phyloP scores from a whole-genome alignment of 176 grass and related monocot genomes.

The Rhipidocladum racemiflorum region DNA sequence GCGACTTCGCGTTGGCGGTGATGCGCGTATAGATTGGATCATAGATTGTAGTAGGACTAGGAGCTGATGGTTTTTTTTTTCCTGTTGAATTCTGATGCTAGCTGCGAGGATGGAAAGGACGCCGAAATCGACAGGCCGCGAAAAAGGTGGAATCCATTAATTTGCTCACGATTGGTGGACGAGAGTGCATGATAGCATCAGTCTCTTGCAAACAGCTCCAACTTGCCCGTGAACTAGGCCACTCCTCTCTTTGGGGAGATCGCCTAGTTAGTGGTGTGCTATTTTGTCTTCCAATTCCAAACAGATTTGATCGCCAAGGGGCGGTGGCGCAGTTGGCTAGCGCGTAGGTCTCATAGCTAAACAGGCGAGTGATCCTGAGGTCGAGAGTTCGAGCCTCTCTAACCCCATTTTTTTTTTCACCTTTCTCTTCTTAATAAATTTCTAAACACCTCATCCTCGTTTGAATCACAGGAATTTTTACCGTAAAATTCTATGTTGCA shows the following conservation, averaged over 20 bases:
- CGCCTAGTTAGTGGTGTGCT: no score
- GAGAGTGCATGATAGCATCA: no score
- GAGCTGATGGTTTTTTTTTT: neutral
- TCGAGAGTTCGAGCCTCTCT: slow-evolving; percentile 89
- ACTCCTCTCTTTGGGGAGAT: neutral
- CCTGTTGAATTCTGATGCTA: neutral
- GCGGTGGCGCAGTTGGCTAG: slow-evolving; percentile 95
- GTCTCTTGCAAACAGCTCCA: neutral
- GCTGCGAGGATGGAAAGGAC: neutral
- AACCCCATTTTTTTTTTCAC: neutral
- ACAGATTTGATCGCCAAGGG: neutral
- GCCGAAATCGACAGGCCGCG: neutral
- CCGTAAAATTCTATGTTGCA: no score
- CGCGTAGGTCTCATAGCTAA: slow-evolving; percentile 89
- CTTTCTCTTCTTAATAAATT: no score
- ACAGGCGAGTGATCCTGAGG: slow-evolving; percentile 67
- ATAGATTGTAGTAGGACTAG: neutral
- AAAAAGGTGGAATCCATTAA: neutral
- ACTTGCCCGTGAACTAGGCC: neutral
- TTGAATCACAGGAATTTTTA: no score
- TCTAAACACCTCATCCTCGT: no score
- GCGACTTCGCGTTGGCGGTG: neutral
- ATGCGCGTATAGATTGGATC: neutral
- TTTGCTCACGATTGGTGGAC: neutral
- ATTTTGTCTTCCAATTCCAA: no score